Evolutionary conservation across 352 stramenopile species (phyloP).

Genomic region (Blastocystis sp.): DNA sequence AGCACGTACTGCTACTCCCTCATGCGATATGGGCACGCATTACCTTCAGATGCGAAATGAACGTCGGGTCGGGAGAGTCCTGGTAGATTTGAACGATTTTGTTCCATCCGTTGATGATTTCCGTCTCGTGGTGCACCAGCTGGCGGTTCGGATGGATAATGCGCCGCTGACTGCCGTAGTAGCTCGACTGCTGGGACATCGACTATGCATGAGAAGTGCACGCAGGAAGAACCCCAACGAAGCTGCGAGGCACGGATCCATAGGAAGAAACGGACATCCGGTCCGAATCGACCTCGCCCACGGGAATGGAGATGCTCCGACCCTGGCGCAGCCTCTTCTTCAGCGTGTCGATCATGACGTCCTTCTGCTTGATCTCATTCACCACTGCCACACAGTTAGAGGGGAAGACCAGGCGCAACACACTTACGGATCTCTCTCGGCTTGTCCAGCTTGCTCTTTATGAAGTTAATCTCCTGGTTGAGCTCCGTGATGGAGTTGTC

Average conservation of each 20-base stretch:
- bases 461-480: slow-evolving; percentile 66
- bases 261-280: slow-evolving; percentile 18
- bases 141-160: slow-evolving; percentile 40
- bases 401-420: not conserved
- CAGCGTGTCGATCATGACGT: slow-evolving; percentile 48
- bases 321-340: slow-evolving; percentile 26
- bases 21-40: not conserved
- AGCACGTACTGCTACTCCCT: slow-evolving; percentile 45
- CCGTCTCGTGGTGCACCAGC: slow-evolving; percentile 49
- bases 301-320: slow-evolving; percentile 6
- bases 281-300: slow-evolving; percentile 13
- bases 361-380: slow-evolving; percentile 65
- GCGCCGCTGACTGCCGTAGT: not conserved
- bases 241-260: slow-evolving; percentile 19
- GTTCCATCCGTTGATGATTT: slow-evolving; percentile 66
- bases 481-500: slow-evolving; percentile 48
- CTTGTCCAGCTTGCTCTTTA: slow-evolving; percentile 52
- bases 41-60: slow-evolving; percentile 37
- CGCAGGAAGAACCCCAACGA: not conserved
- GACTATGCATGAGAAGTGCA: not conserved
- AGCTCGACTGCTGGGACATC: slow-evolving; percentile 8
- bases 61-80: not conserved
- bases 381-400: slow-evolving; percentile 9
- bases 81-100: slow-evolving; percentile 42
- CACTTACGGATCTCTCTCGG: slow-evolving; percentile 47